Conservation (phyloP, 495 filamentous ascomycete species). For the Peziza echinospora region DNA sequence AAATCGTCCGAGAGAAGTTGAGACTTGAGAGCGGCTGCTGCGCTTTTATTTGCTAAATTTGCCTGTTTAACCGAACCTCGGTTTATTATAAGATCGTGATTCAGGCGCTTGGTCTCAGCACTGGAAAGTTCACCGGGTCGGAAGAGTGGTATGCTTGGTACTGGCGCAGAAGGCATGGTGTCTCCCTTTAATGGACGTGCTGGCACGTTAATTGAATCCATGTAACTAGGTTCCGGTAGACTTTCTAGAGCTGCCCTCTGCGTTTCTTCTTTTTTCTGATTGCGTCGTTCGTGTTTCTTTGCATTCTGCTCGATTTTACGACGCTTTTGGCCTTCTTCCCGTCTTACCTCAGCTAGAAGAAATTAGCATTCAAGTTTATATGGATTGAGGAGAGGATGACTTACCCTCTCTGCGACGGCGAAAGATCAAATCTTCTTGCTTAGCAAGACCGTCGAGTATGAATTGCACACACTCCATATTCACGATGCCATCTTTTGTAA, state of each 20-base stretch:
- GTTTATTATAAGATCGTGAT: slow-evolving; percentile 78
- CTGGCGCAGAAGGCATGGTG: slow-evolving; percentile 24
- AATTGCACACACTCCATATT: slow-evolving; percentile 69
- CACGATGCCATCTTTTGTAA: slow-evolving; percentile 85
- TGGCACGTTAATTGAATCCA: not conserved
- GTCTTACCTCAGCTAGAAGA: slow-evolving; percentile 42
- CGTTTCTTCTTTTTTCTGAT: slow-evolving; percentile 15
- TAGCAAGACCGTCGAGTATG: slow-evolving; percentile 73
- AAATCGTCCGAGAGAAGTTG: slow-evolving; percentile 36
- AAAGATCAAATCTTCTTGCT: slow-evolving; percentile 93
- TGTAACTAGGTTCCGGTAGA: not conserved
- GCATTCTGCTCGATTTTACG: slow-evolving; percentile 42
- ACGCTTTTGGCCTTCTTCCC: slow-evolving; percentile 53
- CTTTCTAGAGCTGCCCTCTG: too few relatives aligned
- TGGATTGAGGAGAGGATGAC: not conserved
- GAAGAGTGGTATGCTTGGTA: slow-evolving; percentile 34
- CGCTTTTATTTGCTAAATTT: slow-evolving; percentile 82
- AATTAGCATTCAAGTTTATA: not conserved
- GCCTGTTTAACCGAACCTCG: slow-evolving; percentile 50
- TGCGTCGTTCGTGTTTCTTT: slow-evolving; percentile 26
- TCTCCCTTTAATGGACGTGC: not conserved
- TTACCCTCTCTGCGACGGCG: slow-evolving; percentile 43
- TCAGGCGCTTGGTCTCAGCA: slow-evolving; percentile 37
- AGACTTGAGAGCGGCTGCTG: slow-evolving; percentile 70
- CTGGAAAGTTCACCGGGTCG: slow-evolving; percentile 35